Percentiles rank a stretch among this genome's conserved stretches.
Conservation (phyloP, 352 stramenopile genomes). For the Phytopythium ostracodes region DNA sequence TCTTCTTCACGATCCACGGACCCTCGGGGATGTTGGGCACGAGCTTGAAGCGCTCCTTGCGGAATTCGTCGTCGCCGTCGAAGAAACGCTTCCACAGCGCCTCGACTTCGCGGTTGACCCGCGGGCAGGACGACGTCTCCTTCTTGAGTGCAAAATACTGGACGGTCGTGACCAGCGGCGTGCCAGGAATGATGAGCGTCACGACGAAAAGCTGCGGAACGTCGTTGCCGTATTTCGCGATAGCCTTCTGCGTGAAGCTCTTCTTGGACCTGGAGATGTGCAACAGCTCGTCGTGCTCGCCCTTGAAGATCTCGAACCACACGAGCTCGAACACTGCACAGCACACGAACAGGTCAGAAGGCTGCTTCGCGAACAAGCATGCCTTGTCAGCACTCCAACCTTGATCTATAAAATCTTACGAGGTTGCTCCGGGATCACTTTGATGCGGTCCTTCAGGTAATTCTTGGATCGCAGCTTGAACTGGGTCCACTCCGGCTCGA, state of each 20-base stretch:
- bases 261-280: constrained; percentile 65
- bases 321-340: constrained; percentile 71
- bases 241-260: constrained; percentile 59
- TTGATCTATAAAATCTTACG: constrained; percentile 24
- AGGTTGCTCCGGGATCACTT: constrained; percentile 51
- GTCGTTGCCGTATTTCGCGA: constrained; percentile 60
- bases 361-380: background rate
- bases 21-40: constrained; percentile 75
- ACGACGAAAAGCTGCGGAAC: constrained; percentile 73
- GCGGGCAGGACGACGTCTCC: constrained; percentile 10
- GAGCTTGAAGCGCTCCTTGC: constrained; percentile 73
- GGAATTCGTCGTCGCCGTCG: constrained; percentile 57
- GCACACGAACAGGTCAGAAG: background rate
- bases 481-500: constrained; percentile 45
- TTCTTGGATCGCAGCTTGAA: constrained; percentile 76
- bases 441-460: constrained; percentile 65
- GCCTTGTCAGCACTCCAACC: background rate
- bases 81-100: constrained; percentile 65
- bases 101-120: constrained; percentile 24
- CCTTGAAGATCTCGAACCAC: constrained; percentile 80
- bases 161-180: constrained; percentile 57
- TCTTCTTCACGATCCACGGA: constrained; percentile 80
- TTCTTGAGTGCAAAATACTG: constrained; percentile 71
- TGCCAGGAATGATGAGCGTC: constrained; percentile 67
- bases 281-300: constrained; percentile 58